phyloP scores from a whole-genome alignment of 1,284 basidiomycete genomes.

The Pholiota adiposa region DNA sequence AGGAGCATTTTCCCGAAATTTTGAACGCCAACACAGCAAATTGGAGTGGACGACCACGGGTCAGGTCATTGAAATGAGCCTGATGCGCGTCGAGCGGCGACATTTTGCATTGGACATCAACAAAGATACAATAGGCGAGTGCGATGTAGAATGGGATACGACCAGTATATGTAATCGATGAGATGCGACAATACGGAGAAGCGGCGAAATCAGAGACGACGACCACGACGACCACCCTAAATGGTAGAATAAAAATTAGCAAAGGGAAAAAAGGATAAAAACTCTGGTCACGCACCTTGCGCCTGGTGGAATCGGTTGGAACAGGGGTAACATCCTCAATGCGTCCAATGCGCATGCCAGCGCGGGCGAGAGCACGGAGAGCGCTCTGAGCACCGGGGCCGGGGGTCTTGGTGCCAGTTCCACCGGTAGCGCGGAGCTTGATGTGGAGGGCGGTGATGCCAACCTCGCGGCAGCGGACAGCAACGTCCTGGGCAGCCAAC shows the following conservation, averaged over 20 bases:
- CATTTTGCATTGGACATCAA: conserved; percentile 44
- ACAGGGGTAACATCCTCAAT: conserved; percentile 98
- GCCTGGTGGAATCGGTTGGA: conserved; percentile 95
- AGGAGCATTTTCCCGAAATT: background rate
- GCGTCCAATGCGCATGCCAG: conserved; percentile 97
- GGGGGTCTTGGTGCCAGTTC: conserved; percentile 98
- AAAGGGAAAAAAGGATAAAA: conserved; percentile 4
- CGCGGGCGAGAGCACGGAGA: conserved; percentile 97
- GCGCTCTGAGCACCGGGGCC: conserved; percentile 98
- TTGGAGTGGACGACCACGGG: conserved; percentile 70
- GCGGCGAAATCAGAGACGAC: conserved; percentile 76
- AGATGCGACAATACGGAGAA: conserved; percentile 21
- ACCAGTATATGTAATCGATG: conserved; percentile 14
- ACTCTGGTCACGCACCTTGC: conserved; percentile 68
- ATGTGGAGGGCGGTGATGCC: conserved; percentile 98
- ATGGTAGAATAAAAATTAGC: conserved; percentile 12
- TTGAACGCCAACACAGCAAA: conserved; percentile 26
- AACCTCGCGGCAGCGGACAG: conserved; percentile 96
- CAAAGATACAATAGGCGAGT: conserved; percentile 20
- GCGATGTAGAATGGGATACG: conserved; percentile 21
- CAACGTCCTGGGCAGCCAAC: conserved; percentile 98
- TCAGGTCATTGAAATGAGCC: conserved; percentile 52
- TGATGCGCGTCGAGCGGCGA: conserved; percentile 85
- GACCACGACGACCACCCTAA: conserved; percentile 99
- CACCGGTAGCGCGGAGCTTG: conserved; percentile 98